phyloP scores from a whole-genome alignment of 2,329 filamentous ascomycete genomes.

The Venturia carpophila region DNA sequence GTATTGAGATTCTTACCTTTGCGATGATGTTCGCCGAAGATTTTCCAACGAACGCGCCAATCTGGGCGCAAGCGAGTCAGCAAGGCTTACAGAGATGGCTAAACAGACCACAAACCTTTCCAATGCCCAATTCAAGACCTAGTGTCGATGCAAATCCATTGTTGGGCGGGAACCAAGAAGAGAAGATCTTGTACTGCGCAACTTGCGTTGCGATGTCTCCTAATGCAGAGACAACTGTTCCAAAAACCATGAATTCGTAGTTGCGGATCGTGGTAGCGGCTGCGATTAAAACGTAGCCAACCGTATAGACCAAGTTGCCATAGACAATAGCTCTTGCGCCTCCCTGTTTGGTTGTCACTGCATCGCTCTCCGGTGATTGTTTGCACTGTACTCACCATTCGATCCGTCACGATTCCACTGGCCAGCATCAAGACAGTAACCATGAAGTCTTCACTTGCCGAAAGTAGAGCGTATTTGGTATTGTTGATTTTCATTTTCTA shows the following conservation, averaged over 20 bases:
- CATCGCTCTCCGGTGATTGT: neutral
- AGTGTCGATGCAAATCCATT: conserved; percentile 56
- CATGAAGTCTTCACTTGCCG: conserved; percentile 57
- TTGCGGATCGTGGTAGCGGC: conserved; percentile 49
- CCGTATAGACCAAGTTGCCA: neutral
- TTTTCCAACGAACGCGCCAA: conserved; percentile 54
- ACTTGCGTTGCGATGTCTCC: conserved; percentile 59
- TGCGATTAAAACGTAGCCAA: conserved; percentile 33
- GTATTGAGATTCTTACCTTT: conserved; percentile 19
- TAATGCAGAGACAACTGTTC: conserved; percentile 47
- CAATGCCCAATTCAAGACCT: conserved; percentile 52
- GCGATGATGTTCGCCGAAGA: conserved; percentile 53
- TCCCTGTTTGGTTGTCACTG: neutral
- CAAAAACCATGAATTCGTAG: conserved; percentile 54
- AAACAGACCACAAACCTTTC: conserved; percentile 52
- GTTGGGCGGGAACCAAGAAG: conserved; percentile 55
- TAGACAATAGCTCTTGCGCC: neutral
- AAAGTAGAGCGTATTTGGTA: conserved; percentile 50
- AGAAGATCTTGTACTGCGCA: conserved; percentile 58
- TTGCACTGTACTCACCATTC: conserved; percentile 21
- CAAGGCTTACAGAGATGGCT: conserved; percentile 39
- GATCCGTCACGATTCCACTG: conserved; percentile 50
- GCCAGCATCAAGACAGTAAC: conserved; percentile 47
- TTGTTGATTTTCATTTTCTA: conserved; percentile 44
- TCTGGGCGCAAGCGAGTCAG: conserved; percentile 28